Evolutionary conservation across 441 rosid species (phyloP), one percentile per base, ranked within the genome.

Genomic region (Breynia disticha): DNA sequence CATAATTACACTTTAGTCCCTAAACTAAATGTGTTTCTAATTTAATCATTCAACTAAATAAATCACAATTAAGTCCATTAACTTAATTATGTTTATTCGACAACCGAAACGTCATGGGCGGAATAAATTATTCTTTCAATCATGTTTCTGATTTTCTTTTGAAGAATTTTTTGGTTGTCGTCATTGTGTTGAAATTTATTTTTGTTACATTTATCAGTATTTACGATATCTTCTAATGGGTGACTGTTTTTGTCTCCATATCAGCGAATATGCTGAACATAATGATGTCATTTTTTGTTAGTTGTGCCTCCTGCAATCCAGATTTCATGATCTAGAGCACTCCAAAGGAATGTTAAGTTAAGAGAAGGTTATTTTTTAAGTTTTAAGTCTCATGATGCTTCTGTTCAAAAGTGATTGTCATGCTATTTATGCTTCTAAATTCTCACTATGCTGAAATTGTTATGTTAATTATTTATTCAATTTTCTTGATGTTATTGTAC

Each of bases 201-300:
- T 48, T n/a, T n/a, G 19, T 12, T 21, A 17, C 19, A 7, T 48
- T 51, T 24, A 54, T 14, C 38, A 14, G 38, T 52, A 5, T 7
- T 50, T 63, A 55, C 64, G 48, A 70, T 46, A 45, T 50, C 16
- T 59, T 50, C 46, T 57, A 47, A 59, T 76, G 45, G 47, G 46
- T 59, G 32, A 38, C 38, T 56, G 48, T 44, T 50, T 52, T 57
- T 35, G n/a, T n/a, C 53, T 51, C 68, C 79, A 90, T 96, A 66
- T 85, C 44, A 57, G 90, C 63, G 91, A 85, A 62, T 81, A 80
- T 74, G 86, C 55, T 59, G 72, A 83, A 73, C 96, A 64, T 66
- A 90, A 74, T 63, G 97, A 87, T 75, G 90, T 96, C 59, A 83
- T 90, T 64, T n/a, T n/a, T 72, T 90, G 71, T 72, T 90, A 39